Conservation (phyloP, 495 filamentous ascomycete genomes). For the Choiromyces venosus region DNA sequence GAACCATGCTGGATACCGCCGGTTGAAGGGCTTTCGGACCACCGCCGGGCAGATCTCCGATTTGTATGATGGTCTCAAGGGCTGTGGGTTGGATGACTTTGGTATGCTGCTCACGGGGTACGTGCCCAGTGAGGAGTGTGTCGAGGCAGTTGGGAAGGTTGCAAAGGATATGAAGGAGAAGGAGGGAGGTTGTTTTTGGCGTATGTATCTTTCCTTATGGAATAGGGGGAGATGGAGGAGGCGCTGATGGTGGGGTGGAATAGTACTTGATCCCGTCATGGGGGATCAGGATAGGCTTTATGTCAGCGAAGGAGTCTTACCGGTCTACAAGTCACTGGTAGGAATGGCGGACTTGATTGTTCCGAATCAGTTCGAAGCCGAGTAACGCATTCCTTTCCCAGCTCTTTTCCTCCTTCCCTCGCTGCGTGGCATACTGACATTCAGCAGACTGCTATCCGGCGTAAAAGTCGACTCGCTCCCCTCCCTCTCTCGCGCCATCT, state of each 20-base stretch:
- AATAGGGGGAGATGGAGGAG: background rate
- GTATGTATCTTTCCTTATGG: slow-evolving; percentile 16
- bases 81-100: slow-evolving; percentile 71
- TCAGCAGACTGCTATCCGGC: slow-evolving; percentile 68
- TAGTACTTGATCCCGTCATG: slow-evolving; percentile 96
- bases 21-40: slow-evolving; percentile 74
- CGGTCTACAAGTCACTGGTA: slow-evolving; percentile 76
- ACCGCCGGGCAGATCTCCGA: slow-evolving; percentile 77
- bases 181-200: slow-evolving; percentile 42
- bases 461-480: slow-evolving; percentile 70
- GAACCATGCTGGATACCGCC: slow-evolving; percentile 87
- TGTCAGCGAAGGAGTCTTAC: slow-evolving; percentile 80
- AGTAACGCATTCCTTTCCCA: slow-evolving; percentile 53
- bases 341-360: slow-evolving; percentile 81
- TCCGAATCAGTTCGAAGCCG: slow-evolving; percentile 95
- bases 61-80: slow-evolving; percentile 75
- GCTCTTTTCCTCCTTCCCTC: slow-evolving; percentile 3
- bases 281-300: slow-evolving; percentile 89
- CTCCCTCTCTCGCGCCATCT: slow-evolving; percentile 66
- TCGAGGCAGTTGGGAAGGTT: slow-evolving; percentile 78
- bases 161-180: slow-evolving; percentile 69
- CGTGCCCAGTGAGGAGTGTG: slow-evolving; percentile 73
- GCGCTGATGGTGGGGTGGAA: slow-evolving; percentile 15
- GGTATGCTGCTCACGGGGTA: slow-evolving; percentile 92
- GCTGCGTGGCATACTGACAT: slow-evolving; percentile 2